Evolutionary conservation across 2,329 filamentous ascomycete species (phyloP).

Genomic region (Aspergillus caelatus): DNA sequence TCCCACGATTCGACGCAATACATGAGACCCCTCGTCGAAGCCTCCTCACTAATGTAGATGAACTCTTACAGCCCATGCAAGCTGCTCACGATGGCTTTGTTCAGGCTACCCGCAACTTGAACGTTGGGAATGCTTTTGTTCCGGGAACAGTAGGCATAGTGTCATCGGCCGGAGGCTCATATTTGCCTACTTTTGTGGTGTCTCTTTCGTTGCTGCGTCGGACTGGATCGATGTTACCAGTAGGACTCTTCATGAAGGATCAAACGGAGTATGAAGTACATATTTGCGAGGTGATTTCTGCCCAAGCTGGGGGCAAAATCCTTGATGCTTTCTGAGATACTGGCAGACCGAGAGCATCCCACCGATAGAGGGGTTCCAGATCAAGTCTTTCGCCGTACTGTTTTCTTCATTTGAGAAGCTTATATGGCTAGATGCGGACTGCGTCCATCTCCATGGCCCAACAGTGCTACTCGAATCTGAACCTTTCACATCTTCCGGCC

Average conservation of each 20-base stretch:
- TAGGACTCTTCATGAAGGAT: slow-evolving; percentile 42
- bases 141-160: slow-evolving; percentile 48
- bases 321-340: slow-evolving; percentile 41
- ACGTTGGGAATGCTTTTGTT: slow-evolving; percentile 28
- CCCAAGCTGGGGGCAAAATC: slow-evolving; percentile 40
- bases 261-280: slow-evolving; percentile 36
- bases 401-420: slow-evolving; percentile 60
- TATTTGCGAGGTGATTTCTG: slow-evolving; percentile 40
- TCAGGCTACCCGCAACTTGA: slow-evolving; percentile 26
- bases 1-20: slow-evolving; percentile 21
- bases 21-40: slow-evolving; percentile 24
- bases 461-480: slow-evolving; percentile 48
- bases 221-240: slow-evolving; percentile 50
- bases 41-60: slow-evolving; percentile 29
- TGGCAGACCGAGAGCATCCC: slow-evolving; percentile 17
- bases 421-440: slow-evolving; percentile 60
- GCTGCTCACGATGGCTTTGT: slow-evolving; percentile 41
- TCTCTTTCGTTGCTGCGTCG: slow-evolving; percentile 52
- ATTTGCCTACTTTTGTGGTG: slow-evolving; percentile 50
- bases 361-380: slow-evolving; percentile 48
- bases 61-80: slow-evolving; percentile 31
- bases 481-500: slow-evolving; percentile 54
- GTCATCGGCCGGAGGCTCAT: slow-evolving; percentile 48
- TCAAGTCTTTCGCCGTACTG: slow-evolving; percentile 58
- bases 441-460: slow-evolving; percentile 51